Evolutionary conservation across 441 rosid genomes (phyloP).

Genomic region (Populus hybrid): DNA sequence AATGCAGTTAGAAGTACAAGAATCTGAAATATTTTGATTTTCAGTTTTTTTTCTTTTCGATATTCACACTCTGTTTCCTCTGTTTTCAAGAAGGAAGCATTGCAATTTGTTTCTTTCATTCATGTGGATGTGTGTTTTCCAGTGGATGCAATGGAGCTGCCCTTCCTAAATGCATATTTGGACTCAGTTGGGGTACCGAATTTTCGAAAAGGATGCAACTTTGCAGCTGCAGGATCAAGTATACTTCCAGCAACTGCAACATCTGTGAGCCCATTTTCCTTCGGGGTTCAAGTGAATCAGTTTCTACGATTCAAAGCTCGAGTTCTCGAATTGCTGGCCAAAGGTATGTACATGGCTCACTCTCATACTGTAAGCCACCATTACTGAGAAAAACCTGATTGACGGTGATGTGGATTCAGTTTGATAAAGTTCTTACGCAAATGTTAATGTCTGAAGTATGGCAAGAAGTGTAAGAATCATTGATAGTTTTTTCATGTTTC

Average conservation of each 20-base stretch:
- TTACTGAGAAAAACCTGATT: neutral
- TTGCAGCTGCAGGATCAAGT: constrained; percentile 88
- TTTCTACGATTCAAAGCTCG: constrained; percentile 73
- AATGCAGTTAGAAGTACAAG: neutral
- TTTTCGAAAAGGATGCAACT: constrained; percentile 83
- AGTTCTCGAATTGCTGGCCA: constrained; percentile 57
- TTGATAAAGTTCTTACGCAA: neutral
- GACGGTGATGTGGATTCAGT: neutral
- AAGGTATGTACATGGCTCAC: constrained; percentile 31
- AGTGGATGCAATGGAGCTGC: constrained; percentile 95
- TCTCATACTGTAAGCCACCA: neutral
- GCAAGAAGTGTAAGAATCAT: neutral
- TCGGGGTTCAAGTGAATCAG: constrained; percentile 82
- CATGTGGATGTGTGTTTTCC: constrained; percentile 5
- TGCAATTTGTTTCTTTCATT: neutral
- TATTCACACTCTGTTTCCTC: neutral
- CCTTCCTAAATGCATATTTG: constrained; percentile 84
- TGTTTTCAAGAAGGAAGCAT: neutral
- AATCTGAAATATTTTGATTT: neutral
- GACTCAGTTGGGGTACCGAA: constrained; percentile 82
- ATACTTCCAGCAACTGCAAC: constrained; percentile 71
- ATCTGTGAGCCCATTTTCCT: constrained; percentile 74
- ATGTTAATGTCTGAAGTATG: neutral
- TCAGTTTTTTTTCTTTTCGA: neutral
- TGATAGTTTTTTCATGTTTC: neutral